phyloP scores from a whole-genome alignment of 2,329 filamentous ascomycete genomes.

The Dactylellina sp. region DNA sequence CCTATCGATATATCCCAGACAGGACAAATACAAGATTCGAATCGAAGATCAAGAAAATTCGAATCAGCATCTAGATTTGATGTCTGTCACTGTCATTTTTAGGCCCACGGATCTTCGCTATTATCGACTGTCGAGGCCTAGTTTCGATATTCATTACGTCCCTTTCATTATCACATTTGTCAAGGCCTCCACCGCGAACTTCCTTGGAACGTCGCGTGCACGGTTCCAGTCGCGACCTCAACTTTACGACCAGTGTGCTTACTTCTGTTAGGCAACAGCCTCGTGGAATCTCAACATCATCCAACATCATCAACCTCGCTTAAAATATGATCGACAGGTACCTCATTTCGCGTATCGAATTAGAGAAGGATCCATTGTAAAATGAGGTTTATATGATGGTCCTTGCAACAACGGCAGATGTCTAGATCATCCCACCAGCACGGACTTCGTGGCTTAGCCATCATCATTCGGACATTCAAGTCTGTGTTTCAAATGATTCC shows the following conservation, averaged over 20 bases:
- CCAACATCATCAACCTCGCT: slow-evolving; percentile 12
- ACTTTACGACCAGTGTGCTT: too few relatives aligned
- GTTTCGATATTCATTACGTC: slow-evolving; percentile 36
- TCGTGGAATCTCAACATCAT: slow-evolving; percentile 7
- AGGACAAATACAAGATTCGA: too few relatives aligned
- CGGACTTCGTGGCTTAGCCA: too few relatives aligned
- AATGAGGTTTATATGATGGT: slow-evolving; percentile 23
- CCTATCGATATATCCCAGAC: too few relatives aligned
- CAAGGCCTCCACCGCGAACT: too few relatives aligned
- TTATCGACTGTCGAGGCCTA: slow-evolving; percentile 25
- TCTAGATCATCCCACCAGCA: slow-evolving; percentile 15
- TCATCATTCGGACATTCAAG: too few relatives aligned
- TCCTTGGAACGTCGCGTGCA: too few relatives aligned
- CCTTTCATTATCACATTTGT: too few relatives aligned
- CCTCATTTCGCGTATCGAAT: slow-evolving; percentile 50
- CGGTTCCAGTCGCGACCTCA: too few relatives aligned
- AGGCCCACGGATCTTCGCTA: not conserved
- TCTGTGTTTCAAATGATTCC: too few relatives aligned
- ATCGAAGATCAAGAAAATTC: too few relatives aligned
- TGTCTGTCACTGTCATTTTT: not conserved
- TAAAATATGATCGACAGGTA: slow-evolving; percentile 33
- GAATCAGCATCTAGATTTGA: too few relatives aligned
- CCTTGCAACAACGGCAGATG: slow-evolving; percentile 26
- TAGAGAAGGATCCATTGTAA: slow-evolving; percentile 20
- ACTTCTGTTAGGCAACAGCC: slow-evolving; percentile 12